Base-by-base conservation (phyloP, 1,284 basidiomycete genomes). In the Malassezia furfur region DNA sequence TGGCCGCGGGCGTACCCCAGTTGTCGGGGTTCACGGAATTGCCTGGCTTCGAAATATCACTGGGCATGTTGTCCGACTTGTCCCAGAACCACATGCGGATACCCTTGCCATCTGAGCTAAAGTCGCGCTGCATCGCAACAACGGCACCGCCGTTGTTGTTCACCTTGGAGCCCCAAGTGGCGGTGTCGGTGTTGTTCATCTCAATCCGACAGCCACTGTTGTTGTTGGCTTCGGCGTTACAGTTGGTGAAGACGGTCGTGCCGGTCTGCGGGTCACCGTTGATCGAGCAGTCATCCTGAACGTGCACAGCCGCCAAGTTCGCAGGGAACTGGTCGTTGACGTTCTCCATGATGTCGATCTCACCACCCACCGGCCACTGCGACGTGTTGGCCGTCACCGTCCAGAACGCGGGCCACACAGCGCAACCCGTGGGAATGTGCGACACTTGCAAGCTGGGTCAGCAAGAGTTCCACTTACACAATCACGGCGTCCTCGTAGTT, bases 341-440 rank as follows among this genome's bases (percentile, higher is more conserved):
- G 40, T 73, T 71, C 35, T 74, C 72, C 17, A 70, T 38, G 32
- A 74, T 68, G 39, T 74, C 72, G 31, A 74, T 73, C 38, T 74
- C 72, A 14, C 72, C 72, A 40, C 72, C 72, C 8, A 40, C 34
- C 3, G 72, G 72, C 65, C 68, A 74, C 2, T 32, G 17, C 14
- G 63, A 31, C 12, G 61, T 19, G 36, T 68, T 45, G 15, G 59
- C 37, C 3, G 70, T 72, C 28, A 70, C 65, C 3, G 66, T 72
- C 72, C 71, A 74, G 51, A 69, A 74, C 5, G 70, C 70, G 11
- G 72, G 72, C 72, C 72, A 74, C 35, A 60, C 61, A 9, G 70
- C 60, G 52, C 70, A 73, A 25, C 70, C 70, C 2, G 57, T 46
- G 1, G 71, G 71, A 15, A 67, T 57, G 46, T 72, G 70, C 12